A percentile compares a stretch with the other conserved stretches of the same genome.
These are phyloP conservation scores for Senecio squalidus DNA, from an alignment of 140 eudicot species.

Conservation along the genomic window DNA sequence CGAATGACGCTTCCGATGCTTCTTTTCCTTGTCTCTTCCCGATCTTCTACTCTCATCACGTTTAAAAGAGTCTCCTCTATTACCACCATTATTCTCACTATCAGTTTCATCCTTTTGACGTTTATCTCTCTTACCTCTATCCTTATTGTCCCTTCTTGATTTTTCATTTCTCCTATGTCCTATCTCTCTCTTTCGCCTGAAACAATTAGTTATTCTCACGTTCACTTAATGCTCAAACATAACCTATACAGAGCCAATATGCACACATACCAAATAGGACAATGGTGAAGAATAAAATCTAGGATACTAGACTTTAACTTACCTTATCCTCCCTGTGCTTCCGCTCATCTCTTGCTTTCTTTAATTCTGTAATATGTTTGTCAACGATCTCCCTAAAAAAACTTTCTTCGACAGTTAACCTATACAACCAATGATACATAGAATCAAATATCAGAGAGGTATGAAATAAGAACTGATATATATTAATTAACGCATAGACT, in stretches of 20 bases:
- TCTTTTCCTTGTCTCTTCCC: slow-evolving; percentile 61
- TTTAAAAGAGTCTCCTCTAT: slow-evolving; percentile 18
- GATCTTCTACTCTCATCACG: slow-evolving; percentile 51
- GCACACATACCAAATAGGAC: not conserved
- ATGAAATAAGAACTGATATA: not conserved
- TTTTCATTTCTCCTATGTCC: slow-evolving; percentile 44
- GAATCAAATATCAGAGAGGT: no score
- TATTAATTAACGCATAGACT: not conserved
- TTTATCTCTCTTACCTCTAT: slow-evolving; percentile 63
- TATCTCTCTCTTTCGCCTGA: slow-evolving; percentile 63
- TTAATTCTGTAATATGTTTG: slow-evolving; percentile 54
- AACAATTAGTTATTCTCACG: slow-evolving; percentile 3
- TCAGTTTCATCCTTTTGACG: slow-evolving; percentile 59
- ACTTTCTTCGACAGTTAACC: slow-evolving; percentile 71
- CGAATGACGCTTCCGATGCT: slow-evolving; percentile 51
- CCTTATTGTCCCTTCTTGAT: slow-evolving; percentile 64
- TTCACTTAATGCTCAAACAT: not conserved
- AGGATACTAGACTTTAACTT: not conserved
- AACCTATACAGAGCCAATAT: not conserved
- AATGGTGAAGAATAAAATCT: not conserved
- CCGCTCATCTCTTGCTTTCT: slow-evolving; percentile 79
- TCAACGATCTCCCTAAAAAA: slow-evolving; percentile 58
- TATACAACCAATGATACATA: slow-evolving; percentile 20
- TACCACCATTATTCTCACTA: slow-evolving; percentile 31
- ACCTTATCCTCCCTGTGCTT: slow-evolving; percentile 96